phyloP scores from a whole-genome alignment of 75 land plant species.

The Chamaecyparis obtusa region DNA sequence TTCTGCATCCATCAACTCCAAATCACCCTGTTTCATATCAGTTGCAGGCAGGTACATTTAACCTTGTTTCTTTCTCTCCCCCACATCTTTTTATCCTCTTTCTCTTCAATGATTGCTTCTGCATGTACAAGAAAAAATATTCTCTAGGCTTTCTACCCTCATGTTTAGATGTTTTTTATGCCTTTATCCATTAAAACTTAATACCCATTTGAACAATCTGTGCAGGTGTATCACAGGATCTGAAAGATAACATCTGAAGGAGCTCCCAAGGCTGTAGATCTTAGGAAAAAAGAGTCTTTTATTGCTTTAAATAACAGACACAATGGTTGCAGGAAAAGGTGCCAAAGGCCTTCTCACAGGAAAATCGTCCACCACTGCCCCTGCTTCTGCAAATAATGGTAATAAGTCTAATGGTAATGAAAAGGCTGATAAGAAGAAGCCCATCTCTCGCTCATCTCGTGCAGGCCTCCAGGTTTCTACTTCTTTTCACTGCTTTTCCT shows the following conservation, averaged over 20 bases:
- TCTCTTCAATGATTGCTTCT: neutral
- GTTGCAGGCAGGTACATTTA: neutral
- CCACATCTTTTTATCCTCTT: neutral
- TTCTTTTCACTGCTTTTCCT: neutral
- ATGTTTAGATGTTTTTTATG: neutral
- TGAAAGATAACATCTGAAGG: neutral
- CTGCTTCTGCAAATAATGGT: neutral
- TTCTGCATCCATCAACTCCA: neutral
- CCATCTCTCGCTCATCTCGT: slow-evolving; percentile 38
- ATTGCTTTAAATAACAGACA: neutral
- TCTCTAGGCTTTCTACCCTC: too few relatives aligned
- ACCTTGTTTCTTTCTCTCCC: neutral
- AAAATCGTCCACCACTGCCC: slow-evolving; percentile 19
- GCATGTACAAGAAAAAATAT: neutral
- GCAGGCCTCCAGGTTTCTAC: slow-evolving; percentile 41
- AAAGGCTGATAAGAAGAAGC: slow-evolving; percentile 52
- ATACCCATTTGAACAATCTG: neutral
- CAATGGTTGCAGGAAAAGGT: slow-evolving; percentile 33
- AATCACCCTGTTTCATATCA: neutral
- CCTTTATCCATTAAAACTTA: neutral
- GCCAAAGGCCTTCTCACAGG: slow-evolving; percentile 37
- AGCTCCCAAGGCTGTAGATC: neutral
- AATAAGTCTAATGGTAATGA: slow-evolving; percentile 11
- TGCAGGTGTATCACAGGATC: neutral
- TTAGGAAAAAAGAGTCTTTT: neutral